Conservation (phyloP, 495 filamentous ascomycete genomes). For the Neurospora sp. region DNA sequence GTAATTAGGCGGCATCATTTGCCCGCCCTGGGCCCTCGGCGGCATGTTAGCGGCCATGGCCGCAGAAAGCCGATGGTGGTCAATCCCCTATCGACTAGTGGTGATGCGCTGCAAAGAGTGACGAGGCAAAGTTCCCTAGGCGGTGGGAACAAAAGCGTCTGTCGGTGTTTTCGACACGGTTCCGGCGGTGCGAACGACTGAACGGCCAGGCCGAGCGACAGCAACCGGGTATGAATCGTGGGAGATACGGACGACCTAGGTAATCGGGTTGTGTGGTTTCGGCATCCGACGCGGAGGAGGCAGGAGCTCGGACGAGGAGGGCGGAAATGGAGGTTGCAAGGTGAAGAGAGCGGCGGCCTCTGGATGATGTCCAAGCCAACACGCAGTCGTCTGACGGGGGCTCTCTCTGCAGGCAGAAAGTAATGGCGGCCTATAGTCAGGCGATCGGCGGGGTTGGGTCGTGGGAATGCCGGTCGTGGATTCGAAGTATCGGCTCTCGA, state of each 20-base stretch:
- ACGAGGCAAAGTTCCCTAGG: not conserved
- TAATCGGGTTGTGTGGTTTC: not conserved
- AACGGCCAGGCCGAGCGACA: not conserved
- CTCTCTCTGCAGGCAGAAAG: not conserved
- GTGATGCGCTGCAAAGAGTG: not conserved
- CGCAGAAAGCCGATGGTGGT: conserved; percentile 17
- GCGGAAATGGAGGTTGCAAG: not conserved
- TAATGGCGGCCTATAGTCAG: not conserved
- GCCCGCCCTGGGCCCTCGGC: conserved; percentile 30
- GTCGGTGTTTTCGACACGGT: not conserved
- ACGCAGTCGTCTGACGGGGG: not conserved
- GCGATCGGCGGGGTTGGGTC: not conserved
- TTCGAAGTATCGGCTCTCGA: not conserved
- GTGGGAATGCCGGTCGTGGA: not conserved
- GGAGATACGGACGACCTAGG: not conserved
- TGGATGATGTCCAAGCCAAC: not conserved
- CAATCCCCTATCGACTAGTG: conserved; percentile 3
- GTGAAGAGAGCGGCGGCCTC: not conserved
- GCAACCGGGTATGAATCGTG: not conserved
- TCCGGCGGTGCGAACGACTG: not conserved
- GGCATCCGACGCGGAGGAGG: not conserved
- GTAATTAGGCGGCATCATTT: conserved; percentile 24
- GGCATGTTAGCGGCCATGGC: conserved; percentile 42
- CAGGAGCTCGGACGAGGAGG: not conserved
- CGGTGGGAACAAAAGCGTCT: not conserved